Percentiles rank a stretch among this genome's conserved stretches.
phyloP scores from a whole-genome alignment of 345 rosid genomes.

The Xanthoceras sorbifolium region DNA sequence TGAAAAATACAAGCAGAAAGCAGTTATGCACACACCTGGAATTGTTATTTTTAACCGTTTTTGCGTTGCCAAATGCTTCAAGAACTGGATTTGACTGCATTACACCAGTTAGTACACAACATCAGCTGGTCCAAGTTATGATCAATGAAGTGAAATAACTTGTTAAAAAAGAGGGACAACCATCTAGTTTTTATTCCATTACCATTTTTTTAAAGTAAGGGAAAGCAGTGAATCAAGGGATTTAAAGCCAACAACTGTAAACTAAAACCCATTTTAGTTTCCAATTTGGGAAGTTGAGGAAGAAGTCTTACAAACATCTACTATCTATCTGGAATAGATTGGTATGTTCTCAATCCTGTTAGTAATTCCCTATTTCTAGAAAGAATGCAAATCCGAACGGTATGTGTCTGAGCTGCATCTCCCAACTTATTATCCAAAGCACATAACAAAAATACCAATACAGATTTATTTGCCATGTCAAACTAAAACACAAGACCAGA shows the following conservation, averaged over 20 bases:
- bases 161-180: not conserved
- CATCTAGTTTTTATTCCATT: conserved; percentile 2
- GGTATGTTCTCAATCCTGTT: not conserved
- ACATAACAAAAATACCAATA: not conserved
- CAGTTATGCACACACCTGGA: conserved; percentile 63
- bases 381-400: not conserved
- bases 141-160: not conserved
- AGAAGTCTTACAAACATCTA: not conserved
- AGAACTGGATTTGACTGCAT: conserved; percentile 95
- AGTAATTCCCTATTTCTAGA: not conserved
- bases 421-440: conserved; percentile 5
- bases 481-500: not conserved
- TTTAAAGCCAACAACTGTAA: not conserved
- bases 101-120: conserved; percentile 25
- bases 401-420: not conserved
- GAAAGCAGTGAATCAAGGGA: not conserved
- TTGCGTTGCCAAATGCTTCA: conserved; percentile 96
- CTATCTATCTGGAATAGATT: not conserved
- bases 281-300: conserved; percentile 9
- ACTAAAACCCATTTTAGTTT: not conserved
- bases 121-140: conserved; percentile 9
- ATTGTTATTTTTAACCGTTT: conserved; percentile 86
- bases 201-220: not conserved
- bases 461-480: conserved; percentile 8
- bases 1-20: conserved; percentile 7